phyloP scores from a whole-genome alignment of 805 yeast species.

The Danielia oregonensis region DNA sequence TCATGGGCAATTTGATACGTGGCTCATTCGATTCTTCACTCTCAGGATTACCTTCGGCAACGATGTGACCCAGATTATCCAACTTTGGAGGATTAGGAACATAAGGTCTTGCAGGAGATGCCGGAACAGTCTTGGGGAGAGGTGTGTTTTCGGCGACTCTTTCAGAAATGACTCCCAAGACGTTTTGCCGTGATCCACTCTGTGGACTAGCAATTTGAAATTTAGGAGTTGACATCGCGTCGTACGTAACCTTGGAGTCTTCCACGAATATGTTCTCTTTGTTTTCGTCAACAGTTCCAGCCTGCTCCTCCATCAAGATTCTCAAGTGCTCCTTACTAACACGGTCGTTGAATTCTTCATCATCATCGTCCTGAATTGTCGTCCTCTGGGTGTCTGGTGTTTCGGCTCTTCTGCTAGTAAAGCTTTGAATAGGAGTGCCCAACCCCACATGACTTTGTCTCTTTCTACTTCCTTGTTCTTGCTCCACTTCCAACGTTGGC shows the following conservation, averaged over 20 bases:
- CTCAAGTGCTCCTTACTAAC: conserved; percentile 34
- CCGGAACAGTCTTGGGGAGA: not conserved
- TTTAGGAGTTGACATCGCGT: conserved; percentile 30
- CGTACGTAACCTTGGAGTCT: conserved; percentile 22
- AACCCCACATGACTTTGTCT: conserved; percentile 4
- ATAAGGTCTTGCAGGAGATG: conserved; percentile 1
- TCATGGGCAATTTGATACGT: conserved; percentile 32
- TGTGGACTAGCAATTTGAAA: conserved; percentile 9
- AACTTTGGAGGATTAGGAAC: conserved; percentile 28
- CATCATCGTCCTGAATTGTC: conserved; percentile 40
- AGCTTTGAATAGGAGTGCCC: conserved; percentile 15
- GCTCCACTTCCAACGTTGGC: not conserved
- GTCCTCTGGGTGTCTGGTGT: conserved; percentile 47
- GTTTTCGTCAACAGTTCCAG: conserved; percentile 34
- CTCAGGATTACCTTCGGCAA: conserved; percentile 9
- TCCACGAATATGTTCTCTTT: conserved; percentile 47
- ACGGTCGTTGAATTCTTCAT: conserved; percentile 26
- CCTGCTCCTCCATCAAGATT: conserved; percentile 20
- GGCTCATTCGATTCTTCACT: conserved; percentile 22
- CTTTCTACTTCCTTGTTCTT: not conserved
- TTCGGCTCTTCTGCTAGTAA: conserved; percentile 17
- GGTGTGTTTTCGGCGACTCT: conserved; percentile 29
- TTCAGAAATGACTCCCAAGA: conserved; percentile 31
- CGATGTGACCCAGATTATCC: conserved; percentile 27
- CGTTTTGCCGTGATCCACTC: conserved; percentile 15